Percentiles rank a stretch among this genome's conserved stretches.
Conservation (phyloP, 2,329 filamentous ascomycete species). For the Boeremia exigua region DNA sequence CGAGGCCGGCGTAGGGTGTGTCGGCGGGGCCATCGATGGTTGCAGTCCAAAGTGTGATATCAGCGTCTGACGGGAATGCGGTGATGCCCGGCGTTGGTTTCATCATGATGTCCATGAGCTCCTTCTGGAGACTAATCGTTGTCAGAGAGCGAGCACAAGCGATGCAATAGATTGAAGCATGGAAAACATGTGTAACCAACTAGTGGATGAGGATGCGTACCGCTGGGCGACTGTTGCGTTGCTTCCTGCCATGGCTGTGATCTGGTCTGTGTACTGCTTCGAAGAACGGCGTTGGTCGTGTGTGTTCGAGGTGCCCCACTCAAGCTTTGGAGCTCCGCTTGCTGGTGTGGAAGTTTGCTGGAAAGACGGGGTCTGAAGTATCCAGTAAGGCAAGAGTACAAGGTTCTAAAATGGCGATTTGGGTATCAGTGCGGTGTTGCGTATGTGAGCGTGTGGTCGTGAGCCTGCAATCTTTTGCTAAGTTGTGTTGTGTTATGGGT, state of each 20-base stretch:
- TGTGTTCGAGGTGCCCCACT: slow-evolving; percentile 6
- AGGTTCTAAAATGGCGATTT: background rate
- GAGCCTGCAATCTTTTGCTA: slow-evolving; percentile 1
- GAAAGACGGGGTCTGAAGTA: background rate
- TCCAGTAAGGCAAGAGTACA: background rate
- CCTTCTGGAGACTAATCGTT: slow-evolving; percentile 79
- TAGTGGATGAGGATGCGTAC: slow-evolving; percentile 35
- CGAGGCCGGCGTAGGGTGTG: slow-evolving; percentile 87
- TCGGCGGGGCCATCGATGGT: slow-evolving; percentile 91
- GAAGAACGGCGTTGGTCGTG: background rate
- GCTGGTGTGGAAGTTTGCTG: background rate
- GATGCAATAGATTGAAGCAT: slow-evolving; percentile 45
- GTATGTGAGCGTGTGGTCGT: background rate
- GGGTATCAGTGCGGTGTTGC: background rate
- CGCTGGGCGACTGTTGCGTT: slow-evolving; percentile 57
- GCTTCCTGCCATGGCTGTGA: slow-evolving; percentile 39
- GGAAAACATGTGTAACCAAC: slow-evolving; percentile 2
- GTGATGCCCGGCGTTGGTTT: slow-evolving; percentile 91
- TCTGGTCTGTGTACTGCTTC: slow-evolving; percentile 1
- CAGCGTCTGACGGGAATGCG: slow-evolving; percentile 91
- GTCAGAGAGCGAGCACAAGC: slow-evolving; percentile 14
- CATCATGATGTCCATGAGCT: slow-evolving; percentile 98
- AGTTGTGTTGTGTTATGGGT: slow-evolving; percentile 27
- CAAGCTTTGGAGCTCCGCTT: background rate
- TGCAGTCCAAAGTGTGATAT: slow-evolving; percentile 84